Conservation (phyloP, 1,284 basidiomycete species). For the Chiua sp. region DNA sequence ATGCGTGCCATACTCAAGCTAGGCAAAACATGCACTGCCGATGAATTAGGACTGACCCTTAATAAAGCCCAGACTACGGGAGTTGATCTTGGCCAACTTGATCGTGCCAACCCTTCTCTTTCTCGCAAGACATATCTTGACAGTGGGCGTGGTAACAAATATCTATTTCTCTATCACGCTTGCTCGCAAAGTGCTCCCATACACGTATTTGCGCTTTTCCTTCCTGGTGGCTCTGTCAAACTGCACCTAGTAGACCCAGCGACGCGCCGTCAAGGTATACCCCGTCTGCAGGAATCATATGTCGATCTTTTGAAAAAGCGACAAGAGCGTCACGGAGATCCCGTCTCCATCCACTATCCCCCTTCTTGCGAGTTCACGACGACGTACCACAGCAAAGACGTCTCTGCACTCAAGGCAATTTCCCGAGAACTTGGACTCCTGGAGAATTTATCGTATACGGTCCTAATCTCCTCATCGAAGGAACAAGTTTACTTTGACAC, state of each 20-base stretch:
- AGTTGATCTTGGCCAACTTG: constrained; percentile 87
- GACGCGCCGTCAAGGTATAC: constrained; percentile 81
- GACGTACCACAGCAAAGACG: constrained; percentile 82
- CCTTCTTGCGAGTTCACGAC: constrained; percentile 73
- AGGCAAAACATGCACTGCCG: constrained; percentile 83
- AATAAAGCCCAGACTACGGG: constrained; percentile 86
- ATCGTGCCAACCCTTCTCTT: constrained; percentile 62
- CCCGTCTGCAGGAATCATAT: constrained; percentile 81
- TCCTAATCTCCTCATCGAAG: constrained; percentile 89
- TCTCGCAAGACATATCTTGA: constrained; percentile 80
- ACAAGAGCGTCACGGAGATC: constrained; percentile 44
- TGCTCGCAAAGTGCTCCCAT: constrained; percentile 75
- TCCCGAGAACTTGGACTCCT: constrained; percentile 85
- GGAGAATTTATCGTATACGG: constrained; percentile 72
- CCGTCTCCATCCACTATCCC: constrained; percentile 70
- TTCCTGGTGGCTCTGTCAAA: constrained; percentile 73
- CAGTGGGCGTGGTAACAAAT: constrained; percentile 75
- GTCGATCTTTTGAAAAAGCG: constrained; percentile 56
- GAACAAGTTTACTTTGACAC: constrained; percentile 87
- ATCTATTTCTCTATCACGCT: constrained; percentile 93
- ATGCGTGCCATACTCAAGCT: constrained; percentile 86
- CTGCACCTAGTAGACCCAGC: constrained; percentile 94
- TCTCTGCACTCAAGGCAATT: constrained; percentile 85
- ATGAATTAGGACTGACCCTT: constrained; percentile 74
- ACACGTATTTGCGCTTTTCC: constrained; percentile 93